A percentile compares a stretch with the other conserved stretches of the same genome.
Evolutionary conservation across 345 rosid genomes (phyloP).

Genomic region (Draba incana): DNA sequence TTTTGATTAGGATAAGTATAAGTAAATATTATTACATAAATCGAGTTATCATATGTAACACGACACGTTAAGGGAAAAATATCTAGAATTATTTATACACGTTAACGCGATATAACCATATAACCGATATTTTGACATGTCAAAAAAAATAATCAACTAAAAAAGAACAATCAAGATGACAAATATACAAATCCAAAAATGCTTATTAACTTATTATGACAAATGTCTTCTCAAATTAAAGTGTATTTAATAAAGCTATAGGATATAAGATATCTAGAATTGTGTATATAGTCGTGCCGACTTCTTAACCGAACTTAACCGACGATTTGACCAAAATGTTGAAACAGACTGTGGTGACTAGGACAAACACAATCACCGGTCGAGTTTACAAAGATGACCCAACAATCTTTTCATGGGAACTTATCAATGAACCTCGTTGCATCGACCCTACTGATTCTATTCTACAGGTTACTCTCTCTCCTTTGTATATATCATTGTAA

Average conservation of each 20-base stretch:
- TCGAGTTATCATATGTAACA: slow-evolving; percentile 22
- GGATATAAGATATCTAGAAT: not conserved
- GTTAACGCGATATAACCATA: slow-evolving; percentile 14
- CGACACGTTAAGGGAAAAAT: slow-evolving; percentile 22
- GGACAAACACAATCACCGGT: slow-evolving; percentile 70
- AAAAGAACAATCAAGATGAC: not conserved
- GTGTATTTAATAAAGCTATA: not conserved
- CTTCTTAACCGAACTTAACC: slow-evolving; percentile 30
- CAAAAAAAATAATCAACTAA: slow-evolving; percentile 12
- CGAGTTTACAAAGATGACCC: slow-evolving; percentile 74
- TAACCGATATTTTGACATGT: slow-evolving; percentile 17
- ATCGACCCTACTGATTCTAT: slow-evolving; percentile 52
- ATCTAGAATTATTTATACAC: slow-evolving; percentile 13
- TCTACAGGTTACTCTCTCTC: slow-evolving; percentile 54
- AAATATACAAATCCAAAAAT: slow-evolving; percentile 17
- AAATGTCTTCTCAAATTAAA: not conserved
- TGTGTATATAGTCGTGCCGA: slow-evolving; percentile 21
- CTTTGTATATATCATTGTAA: not conserved
- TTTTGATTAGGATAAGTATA: slow-evolving; percentile 21
- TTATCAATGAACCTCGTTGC: slow-evolving; percentile 83
- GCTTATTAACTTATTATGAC: not conserved
- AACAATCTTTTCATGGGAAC: slow-evolving; percentile 87
- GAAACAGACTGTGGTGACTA: slow-evolving; percentile 68
- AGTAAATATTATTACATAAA: not conserved
- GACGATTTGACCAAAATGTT: slow-evolving; percentile 26